phyloP scores from a whole-genome alignment of 2,329 filamentous ascomycete genomes.

The Aspergillus latus region DNA sequence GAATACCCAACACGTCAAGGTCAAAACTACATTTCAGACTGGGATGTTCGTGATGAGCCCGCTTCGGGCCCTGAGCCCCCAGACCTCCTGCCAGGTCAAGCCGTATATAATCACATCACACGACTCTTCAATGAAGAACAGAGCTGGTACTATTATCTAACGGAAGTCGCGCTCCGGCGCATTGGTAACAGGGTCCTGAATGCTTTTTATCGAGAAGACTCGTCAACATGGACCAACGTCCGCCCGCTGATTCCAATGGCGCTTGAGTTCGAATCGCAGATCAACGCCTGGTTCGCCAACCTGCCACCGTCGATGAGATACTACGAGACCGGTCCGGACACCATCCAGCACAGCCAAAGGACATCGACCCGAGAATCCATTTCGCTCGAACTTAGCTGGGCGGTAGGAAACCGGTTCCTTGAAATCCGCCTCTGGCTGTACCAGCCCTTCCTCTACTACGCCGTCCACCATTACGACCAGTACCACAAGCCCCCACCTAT shows the following conservation, averaged over 20 bases:
- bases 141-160: background rate
- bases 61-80: background rate
- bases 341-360: background rate
- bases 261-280: background rate
- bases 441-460: background rate
- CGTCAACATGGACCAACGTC: background rate
- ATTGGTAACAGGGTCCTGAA: background rate
- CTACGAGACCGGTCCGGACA: background rate
- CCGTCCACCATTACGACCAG: background rate
- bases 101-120: background rate
- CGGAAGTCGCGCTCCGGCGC: background rate
- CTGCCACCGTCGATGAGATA: background rate
- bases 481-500: background rate
- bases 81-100: background rate
- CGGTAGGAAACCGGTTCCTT: background rate
- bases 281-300: background rate
- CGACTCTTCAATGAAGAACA: background rate
- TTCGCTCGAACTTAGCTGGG: background rate
- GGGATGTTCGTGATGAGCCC: background rate
- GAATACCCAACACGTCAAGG: background rate
- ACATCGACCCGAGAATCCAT: background rate
- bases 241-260: background rate
- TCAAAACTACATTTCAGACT: background rate
- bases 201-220: background rate
- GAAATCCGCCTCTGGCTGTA: background rate